These are phyloP conservation scores for Beauveria caledonica DNA, from an alignment of 2,329 filamentous ascomycete species.

Conservation along the genomic window DNA sequence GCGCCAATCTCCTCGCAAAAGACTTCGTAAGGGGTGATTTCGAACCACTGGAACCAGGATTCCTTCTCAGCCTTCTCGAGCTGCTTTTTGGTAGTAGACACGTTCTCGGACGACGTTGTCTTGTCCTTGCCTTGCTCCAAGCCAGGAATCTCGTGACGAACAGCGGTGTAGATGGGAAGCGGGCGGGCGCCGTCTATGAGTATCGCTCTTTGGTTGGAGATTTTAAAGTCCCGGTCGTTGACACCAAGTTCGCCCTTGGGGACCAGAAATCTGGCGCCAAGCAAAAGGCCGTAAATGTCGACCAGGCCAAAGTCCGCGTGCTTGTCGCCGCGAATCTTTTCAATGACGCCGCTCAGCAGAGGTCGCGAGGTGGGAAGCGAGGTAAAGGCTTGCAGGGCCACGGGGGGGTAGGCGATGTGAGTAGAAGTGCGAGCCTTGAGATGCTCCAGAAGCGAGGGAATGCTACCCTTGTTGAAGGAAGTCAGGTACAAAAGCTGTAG, in stretches of 20 bases:
- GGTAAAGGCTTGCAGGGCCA: conserved; percentile 72
- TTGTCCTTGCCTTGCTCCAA: conserved; percentile 31
- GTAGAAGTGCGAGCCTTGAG: conserved; percentile 76
- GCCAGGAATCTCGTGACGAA: conserved; percentile 87
- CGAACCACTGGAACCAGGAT: conserved; percentile 97
- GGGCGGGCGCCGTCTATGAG: conserved; percentile 73
- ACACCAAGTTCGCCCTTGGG: conserved; percentile 69
- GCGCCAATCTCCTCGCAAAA: conserved; percentile 89
- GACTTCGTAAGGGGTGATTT: conserved; percentile 89
- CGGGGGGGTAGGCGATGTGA: conserved; percentile 88
- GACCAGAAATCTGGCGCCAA: conserved; percentile 77
- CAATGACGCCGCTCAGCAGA: conserved; percentile 77
- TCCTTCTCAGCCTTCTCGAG: conserved; percentile 52
- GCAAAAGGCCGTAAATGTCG: conserved; percentile 80
- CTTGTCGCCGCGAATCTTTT: conserved; percentile 73
- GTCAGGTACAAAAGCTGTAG: conserved; percentile 75
- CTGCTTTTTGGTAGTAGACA: conserved; percentile 36
- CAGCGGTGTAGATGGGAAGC: conserved; percentile 89
- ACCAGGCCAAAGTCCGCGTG: conserved; percentile 78
- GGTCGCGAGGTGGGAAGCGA: conserved; percentile 89
- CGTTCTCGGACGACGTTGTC: conserved; percentile 15
- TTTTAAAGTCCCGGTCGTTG: conserved; percentile 71
- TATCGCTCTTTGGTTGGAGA: conserved; percentile 77
- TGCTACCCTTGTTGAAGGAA: conserved; percentile 60
- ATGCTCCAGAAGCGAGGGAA: conserved; percentile 69